Conservation (phyloP, 1,284 basidiomycete species). For the Ustilago tritici region DNA sequence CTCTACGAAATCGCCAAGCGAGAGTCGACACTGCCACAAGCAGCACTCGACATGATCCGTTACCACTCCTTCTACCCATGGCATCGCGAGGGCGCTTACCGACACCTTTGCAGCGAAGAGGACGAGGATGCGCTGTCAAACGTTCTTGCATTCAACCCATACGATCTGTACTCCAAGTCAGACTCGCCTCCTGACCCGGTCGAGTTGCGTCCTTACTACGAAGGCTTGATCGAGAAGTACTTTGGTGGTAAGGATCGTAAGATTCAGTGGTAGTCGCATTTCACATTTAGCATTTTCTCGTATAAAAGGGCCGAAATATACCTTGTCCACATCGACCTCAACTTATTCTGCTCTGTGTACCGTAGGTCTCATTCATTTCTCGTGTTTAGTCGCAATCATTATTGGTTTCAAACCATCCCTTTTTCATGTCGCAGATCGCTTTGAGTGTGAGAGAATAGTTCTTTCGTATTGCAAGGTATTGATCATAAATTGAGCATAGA, state of each 20-base stretch:
- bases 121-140: slow-evolving; percentile 46
- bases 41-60: slow-evolving; percentile 88
- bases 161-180: slow-evolving; percentile 89
- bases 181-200: slow-evolving; percentile 78
- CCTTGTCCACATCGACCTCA: slow-evolving; percentile 5
- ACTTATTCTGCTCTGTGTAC: background rate
- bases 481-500: background rate
- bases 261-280: slow-evolving; percentile 40
- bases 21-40: slow-evolving; percentile 77
- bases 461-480: slow-evolving; percentile 1
- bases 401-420: background rate
- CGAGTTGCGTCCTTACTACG: slow-evolving; percentile 83
- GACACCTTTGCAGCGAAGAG: slow-evolving; percentile 40
- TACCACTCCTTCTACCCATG: slow-evolving; percentile 93
- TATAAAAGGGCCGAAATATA: slow-evolving; percentile 13
- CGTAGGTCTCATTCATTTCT: slow-evolving; percentile 1
- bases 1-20: slow-evolving; percentile 55
- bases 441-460: background rate
- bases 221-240: slow-evolving; percentile 83
- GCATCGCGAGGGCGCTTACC: slow-evolving; percentile 58
- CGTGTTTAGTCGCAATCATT: background rate
- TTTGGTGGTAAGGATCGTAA: slow-evolving; percentile 72
- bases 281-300: background rate
- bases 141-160: slow-evolving; percentile 81
- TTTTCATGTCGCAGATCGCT: background rate